Percentiles rank a stretch among this genome's conserved stretches.
Evolutionary conservation across 768 basidiomycete genomes (phyloP).

Genomic region (Lentinula guzmanii): DNA sequence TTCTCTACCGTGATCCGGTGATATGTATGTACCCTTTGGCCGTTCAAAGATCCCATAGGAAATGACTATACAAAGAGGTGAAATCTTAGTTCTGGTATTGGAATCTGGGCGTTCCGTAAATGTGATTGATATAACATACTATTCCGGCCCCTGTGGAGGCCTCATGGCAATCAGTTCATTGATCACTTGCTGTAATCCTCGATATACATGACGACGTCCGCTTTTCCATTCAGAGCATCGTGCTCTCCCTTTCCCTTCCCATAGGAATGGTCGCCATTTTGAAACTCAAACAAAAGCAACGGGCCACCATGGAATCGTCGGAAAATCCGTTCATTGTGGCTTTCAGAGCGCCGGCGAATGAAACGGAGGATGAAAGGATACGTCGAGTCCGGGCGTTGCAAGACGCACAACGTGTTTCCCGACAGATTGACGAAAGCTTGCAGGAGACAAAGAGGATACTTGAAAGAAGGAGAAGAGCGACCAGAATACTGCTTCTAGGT

Average conservation of each 20-base stretch:
- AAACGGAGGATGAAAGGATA: constrained; percentile 26
- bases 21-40: not conserved
- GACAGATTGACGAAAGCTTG: constrained; percentile 29
- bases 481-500: constrained; percentile 36
- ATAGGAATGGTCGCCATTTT: not conserved
- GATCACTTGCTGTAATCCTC: not conserved
- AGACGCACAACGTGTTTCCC: constrained; percentile 27
- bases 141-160: not conserved
- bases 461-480: constrained; percentile 29
- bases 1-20: no score
- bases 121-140: not conserved
- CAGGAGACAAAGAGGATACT: constrained; percentile 23
- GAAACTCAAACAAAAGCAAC: not conserved
- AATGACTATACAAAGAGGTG: not conserved
- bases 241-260: not conserved
- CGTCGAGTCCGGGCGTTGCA: constrained; percentile 21
- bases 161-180: not conserved
- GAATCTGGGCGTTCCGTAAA: not conserved
- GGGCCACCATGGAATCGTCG: not conserved
- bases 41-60: not conserved
- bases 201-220: not conserved
- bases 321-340: constrained; percentile 25
- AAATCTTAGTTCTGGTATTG: no score
- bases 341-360: constrained; percentile 26
- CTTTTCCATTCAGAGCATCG: not conserved